Evolutionary conservation across 306 rosid species (phyloP), one percentile per base, ranked within the genome.

Genomic region (Quercus ilex): DNA sequence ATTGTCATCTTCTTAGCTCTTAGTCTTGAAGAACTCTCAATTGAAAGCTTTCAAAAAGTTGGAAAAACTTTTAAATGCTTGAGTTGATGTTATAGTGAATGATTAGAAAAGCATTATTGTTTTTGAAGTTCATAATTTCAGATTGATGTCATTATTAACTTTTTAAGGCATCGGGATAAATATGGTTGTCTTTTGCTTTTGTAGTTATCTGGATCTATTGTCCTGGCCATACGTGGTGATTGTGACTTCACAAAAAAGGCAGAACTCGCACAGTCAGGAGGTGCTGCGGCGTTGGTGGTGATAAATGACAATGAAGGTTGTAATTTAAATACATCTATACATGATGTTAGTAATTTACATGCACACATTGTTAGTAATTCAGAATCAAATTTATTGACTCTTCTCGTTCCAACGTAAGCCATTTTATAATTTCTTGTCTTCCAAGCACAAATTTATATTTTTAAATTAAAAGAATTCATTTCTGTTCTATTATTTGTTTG

Each of bases 241-340:
- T 96, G 99, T 78, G 99, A 96, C 87, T 96, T 89, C 87, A 72
- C 92, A 11, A 55, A 52, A 38, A 96, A 96, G 86, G 99, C 97
- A 31, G 67, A 73, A 70, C 41, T 82, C 35, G 97, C 93, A 62
- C 88, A 91, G 79, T 83, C 89, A 2, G 91, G 78, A 75, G 97
- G 98, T 74, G 99, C 98, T 78, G 76, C 74, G 33, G 93, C 81
- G 41, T 53, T 90, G 55, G 59, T 96, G 88, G 86, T 96, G 74
- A 83, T 96, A 74, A 90, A 89, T 81, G 90, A 88, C 5, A 59
- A 82, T 25, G 89, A 90, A 82, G 99, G 99, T 93, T 84, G 43
- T 2, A 68, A 82, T 74, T 69, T 77, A 63, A 69, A 46, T 82
- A 74, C 84, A 55, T 75, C 55, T 69, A 18, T 33, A 28, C 46